Evolutionary conservation across 192 early-diverging fungal species (phyloP).

Genomic region (Coemansia nantahalensis): DNA sequence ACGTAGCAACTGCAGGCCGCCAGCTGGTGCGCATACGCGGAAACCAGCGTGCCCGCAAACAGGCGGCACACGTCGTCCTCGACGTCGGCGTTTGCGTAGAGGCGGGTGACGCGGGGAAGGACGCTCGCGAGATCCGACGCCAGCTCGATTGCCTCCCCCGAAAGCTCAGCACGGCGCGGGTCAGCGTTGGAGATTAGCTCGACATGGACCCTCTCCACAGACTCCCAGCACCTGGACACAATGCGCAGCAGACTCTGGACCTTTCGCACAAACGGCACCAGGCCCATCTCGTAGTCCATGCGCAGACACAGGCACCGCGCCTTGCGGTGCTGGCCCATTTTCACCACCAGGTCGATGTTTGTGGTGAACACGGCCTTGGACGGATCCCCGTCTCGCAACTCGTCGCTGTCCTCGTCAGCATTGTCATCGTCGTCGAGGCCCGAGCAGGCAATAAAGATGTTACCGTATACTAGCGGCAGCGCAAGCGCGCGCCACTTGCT

Average conservation of each 20-base stretch:
- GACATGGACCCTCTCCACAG: neutral
- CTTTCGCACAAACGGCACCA: neutral
- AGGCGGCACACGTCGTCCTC: conserved; percentile 1
- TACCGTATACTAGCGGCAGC: conserved; percentile 9
- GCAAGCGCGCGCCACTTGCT: conserved; percentile 8
- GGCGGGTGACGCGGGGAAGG: neutral
- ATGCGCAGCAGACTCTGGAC: conserved; percentile 1
- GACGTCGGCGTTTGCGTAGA: neutral
- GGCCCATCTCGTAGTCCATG: conserved; percentile 4
- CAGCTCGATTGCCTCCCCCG: neutral
- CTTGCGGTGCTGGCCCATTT: neutral
- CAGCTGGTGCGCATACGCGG: conserved; percentile 3
- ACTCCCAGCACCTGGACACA: neutral
- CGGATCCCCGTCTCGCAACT: neutral
- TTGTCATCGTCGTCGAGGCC: neutral
- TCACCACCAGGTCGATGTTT: conserved; percentile 9
- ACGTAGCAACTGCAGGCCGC: neutral
- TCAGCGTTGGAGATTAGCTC: neutral
- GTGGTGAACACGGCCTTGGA: neutral
- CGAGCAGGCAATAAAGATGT: conserved; percentile 8
- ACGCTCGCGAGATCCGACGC: neutral
- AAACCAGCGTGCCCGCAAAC: neutral
- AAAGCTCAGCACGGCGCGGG: neutral
- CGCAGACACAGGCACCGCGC: neutral
- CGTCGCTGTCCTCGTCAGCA: neutral